Evolutionary conservation across 164 flowering plant species (phyloP).

Genomic region (grape (Vitis vinifera)): DNA sequence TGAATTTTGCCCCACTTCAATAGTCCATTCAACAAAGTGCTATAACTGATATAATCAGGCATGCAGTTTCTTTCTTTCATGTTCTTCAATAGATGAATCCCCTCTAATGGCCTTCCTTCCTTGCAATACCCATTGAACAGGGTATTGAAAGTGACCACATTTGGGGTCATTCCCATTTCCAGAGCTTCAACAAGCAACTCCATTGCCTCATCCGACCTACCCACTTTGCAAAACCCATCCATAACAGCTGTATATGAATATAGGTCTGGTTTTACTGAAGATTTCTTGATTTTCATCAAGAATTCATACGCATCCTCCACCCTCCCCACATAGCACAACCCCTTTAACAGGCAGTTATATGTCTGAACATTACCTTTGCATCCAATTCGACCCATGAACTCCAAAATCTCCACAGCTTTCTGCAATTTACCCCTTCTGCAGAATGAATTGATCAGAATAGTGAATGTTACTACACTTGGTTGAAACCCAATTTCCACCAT

Average conservation of each 20-base stretch:
- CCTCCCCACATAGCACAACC: constrained; percentile 85
- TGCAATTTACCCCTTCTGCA: constrained; percentile 59
- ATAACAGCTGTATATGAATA: constrained; percentile 73
- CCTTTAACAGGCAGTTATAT: constrained; percentile 73
- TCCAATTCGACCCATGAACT: constrained; percentile 48
- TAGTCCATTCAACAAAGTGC: constrained; percentile 72
- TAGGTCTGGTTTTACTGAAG: constrained; percentile 50
- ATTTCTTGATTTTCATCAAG: constrained; percentile 49
- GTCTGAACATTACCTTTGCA: constrained; percentile 59
- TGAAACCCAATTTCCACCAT: constrained; percentile 56
- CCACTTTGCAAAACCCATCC: constrained; percentile 95
- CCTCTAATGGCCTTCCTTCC: constrained; percentile 73
- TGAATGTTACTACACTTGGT: constrained; percentile 56
- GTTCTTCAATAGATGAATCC: constrained; percentile 47
- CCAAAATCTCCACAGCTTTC: constrained; percentile 59
- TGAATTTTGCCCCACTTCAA: constrained; percentile 59
- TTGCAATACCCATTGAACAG: constrained; percentile 71
- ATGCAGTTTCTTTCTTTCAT: constrained; percentile 56
- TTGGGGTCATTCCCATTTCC: constrained; percentile 55
- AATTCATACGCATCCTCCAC: constrained; percentile 72
- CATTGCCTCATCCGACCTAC: constrained; percentile 70
- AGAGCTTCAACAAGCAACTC: constrained; percentile 71
- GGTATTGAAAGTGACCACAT: constrained; percentile 67
- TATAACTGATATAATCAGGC: constrained; percentile 75
- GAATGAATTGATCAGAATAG: constrained; percentile 49